Evolutionary conservation across 1,284 basidiomycete genomes (phyloP), one percentile per base, ranked within the genome.

Genomic region (Exobasidium rhododendri): DNA sequence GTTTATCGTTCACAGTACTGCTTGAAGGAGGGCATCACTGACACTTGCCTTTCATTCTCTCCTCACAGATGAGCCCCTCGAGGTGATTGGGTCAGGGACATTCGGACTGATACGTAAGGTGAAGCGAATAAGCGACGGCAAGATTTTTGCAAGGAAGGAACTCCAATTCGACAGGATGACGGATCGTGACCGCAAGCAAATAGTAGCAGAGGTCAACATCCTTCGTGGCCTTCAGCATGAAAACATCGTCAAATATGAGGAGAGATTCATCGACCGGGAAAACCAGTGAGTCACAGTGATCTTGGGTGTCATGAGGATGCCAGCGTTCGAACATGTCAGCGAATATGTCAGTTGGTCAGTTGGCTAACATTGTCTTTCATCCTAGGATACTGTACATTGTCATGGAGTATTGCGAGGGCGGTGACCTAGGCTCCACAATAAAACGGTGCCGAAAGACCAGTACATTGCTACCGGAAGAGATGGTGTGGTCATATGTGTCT

Each of bases 161-260:
- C 86, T 98, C 70, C 92, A 96, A 81, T 97, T 96, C 80, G 91
- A 92, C 71, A 86, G 88, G 65, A 96, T 96, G 93, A 89, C 85
- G 54, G 91, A 94, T 78, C 85, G 91, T 58, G 93, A 96, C 80
- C 85, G 90, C 70, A 91, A 91, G 78, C 94, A 97, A 80, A 93
- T 97, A 63, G 89, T 94, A 3, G 87, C 93, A n/a, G 94, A 98
- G 86, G 94, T 97, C 49, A 96, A 96, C 77, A 98, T 97, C 71
- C 86, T 97, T 62, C 94, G 96, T 81, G 91, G 93, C 71, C 84
- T 97, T 20, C 86, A 91, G 71, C 91, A 97, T 81, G 89, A 91
- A 74, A 90, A 97, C 81, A 97, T 97, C 67, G 94, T 97, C 67
- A 88, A 89, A 71, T 94, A 94, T 81, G 88, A 91, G 70, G 92